Evolutionary conservation across 208 protist species (phyloP).

Genomic region (Crithidia fasciculata): DNA sequence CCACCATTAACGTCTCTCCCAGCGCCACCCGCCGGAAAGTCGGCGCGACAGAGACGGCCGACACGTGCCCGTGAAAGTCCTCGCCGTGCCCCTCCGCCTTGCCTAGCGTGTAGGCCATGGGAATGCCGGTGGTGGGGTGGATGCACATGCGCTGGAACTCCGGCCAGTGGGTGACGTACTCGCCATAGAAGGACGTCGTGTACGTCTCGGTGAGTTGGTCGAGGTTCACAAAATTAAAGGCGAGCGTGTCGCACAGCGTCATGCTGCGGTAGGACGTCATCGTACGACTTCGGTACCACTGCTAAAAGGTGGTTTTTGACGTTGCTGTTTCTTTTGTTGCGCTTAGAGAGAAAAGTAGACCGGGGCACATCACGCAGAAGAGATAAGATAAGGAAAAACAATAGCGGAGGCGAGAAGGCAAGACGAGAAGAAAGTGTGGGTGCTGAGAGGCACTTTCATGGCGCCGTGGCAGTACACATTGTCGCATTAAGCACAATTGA

Average conservation of each 20-base stretch:
- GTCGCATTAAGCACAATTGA: too few species aligned
- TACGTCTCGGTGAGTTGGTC: constrained; percentile 98
- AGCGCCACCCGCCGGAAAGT: constrained; percentile 97
- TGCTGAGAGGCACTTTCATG: too few species aligned
- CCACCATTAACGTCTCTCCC: constrained; percentile 94
- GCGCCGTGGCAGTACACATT: too few species aligned
- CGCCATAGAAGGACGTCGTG: constrained; percentile 97
- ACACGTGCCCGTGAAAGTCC: constrained; percentile 98
- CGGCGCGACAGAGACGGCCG: constrained; percentile 98
- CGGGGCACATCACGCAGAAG: too few species aligned
- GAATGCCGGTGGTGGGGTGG: constrained; percentile 84
- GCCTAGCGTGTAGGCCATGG: constrained; percentile 97
- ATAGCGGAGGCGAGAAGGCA: too few species aligned
- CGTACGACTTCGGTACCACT: not conserved
- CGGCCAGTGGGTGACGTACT: constrained; percentile 98
- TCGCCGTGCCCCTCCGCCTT: constrained; percentile 96
- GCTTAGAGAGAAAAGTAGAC: too few species aligned
- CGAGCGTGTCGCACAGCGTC: constrained; percentile 92
- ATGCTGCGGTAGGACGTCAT: constrained; percentile 96
- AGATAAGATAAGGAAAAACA: too few species aligned
- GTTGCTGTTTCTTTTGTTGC: not conserved
- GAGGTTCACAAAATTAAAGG: constrained; percentile 97
- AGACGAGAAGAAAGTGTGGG: too few species aligned
- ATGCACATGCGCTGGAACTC: constrained; percentile 95
- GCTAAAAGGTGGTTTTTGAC: not conserved